Base-by-base conservation (phyloP, 164 flowering plant genomes). In the Vitis rotundifolia region DNA sequence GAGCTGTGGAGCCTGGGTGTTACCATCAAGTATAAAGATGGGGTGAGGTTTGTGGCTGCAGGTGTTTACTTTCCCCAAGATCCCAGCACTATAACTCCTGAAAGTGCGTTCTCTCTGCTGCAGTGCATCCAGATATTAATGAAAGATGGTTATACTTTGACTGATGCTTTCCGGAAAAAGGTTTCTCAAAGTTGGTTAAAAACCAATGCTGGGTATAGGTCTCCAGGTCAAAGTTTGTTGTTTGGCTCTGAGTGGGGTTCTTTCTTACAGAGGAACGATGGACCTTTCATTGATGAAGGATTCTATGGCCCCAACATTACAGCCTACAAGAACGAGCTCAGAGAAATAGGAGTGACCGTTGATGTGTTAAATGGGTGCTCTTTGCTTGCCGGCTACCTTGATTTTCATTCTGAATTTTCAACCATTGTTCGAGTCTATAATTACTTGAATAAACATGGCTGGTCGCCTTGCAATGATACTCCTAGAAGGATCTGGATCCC, bases 221-320 rank as follows among this genome's bases (percentile, higher is more conserved):
- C 82, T 68, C 91, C 96, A 1, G 48, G 64, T 1, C 29, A 79
- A 71, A 79, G 87, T 67, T 68, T 86, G 59, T 22, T 91, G 50
- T 87, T 80, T 63, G 80, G 71, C 73, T 61, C 81, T 18, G 59
- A 73, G 4, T 84, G 83, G 84, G 72, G 26, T 22, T 58, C 64
- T 1, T 37, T 29, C 63, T 44, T 91, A 59, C 72, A 79, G 12
- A 65, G 9, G 31, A 76, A 67, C 1, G 96, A 91, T 73, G 96
- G 88, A 7, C 89, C 93, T 16, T 89, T 91, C 81, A 73, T 91
- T 48, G 88, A 86, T 71, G 88, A 82, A 71, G 70, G 22, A 2
- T 87, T 85, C 73, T 91, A 89, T 76, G 88, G 91, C 28, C 52
- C 79, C 14, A 15, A 67, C 2, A 81, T 86, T 19, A 11, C 31